phyloP scores from a whole-genome alignment of 2,329 filamentous ascomycete genomes.

The Apiospora malaysiana region DNA sequence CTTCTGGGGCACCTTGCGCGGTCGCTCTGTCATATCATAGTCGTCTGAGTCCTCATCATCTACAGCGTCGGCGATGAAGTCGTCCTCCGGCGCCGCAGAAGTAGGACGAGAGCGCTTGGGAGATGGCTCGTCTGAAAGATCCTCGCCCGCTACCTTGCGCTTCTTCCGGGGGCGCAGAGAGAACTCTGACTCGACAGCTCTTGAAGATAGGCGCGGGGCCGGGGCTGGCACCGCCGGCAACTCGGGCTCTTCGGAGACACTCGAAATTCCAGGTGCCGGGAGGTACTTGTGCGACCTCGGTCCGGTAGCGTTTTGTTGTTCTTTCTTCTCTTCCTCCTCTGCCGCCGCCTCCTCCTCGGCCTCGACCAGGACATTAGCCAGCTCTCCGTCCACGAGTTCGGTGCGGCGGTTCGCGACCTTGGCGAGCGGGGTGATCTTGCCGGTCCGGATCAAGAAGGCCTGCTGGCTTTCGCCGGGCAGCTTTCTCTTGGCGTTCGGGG shows the following conservation, averaged over 20 bases:
- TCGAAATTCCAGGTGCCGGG: constrained; percentile 72
- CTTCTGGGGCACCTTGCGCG: constrained; percentile 49
- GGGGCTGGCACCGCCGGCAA: constrained; percentile 37
- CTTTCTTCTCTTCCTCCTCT: constrained; percentile 52
- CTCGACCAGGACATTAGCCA: constrained; percentile 80
- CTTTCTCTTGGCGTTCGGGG: constrained; percentile 58
- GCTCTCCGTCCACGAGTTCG: constrained; percentile 67
- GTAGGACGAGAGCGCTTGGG: constrained; percentile 37
- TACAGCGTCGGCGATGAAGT: constrained; percentile 39
- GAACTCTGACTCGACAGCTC: constrained; percentile 54
- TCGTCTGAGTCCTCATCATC: constrained; percentile 45
- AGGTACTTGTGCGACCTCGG: constrained; percentile 74
- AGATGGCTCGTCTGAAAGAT: constrained; percentile 52
- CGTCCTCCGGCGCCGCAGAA: constrained; percentile 37
- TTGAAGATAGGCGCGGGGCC: background rate
- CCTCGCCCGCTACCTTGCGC: constrained; percentile 46
- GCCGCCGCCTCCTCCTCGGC: constrained; percentile 76
- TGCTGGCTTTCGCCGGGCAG: constrained; percentile 82
- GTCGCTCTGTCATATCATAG: constrained; percentile 46
- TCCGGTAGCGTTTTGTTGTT: constrained; percentile 43
- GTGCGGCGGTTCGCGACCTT: constrained; percentile 71
- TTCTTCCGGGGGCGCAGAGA: constrained; percentile 65
- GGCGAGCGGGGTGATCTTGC: constrained; percentile 96
- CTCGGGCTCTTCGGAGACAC: constrained; percentile 48
- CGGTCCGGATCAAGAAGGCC: constrained; percentile 91